Evolutionary conservation across 768 basidiomycete genomes (phyloP).

Genomic region (Myochromella boudieri): DNA sequence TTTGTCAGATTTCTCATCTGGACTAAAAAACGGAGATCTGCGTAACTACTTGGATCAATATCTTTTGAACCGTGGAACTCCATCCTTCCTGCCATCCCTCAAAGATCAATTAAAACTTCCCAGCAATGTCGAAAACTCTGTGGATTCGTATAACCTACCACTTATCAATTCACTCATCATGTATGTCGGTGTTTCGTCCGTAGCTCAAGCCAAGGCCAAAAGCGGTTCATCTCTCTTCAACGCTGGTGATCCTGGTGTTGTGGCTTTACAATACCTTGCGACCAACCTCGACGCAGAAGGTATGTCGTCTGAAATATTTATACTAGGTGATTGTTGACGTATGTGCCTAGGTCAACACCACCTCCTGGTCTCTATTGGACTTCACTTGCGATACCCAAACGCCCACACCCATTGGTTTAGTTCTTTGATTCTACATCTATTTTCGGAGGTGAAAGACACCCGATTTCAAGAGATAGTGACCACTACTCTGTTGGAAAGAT

Average conservation of each 20-base stretch:
- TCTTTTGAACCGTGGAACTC: constrained; percentile 72
- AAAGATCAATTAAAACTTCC: constrained; percentile 71
- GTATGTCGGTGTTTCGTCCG: constrained; percentile 93
- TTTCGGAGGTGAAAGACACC: constrained; percentile 75
- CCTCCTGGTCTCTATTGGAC: constrained; percentile 86
- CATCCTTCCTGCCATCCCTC: constrained; percentile 72
- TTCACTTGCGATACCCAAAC: constrained; percentile 96
- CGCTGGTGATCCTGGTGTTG: constrained; percentile 79
- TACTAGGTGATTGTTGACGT: neutral
- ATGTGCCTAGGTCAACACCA: constrained; percentile 82
- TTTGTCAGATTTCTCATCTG: constrained; percentile 85
- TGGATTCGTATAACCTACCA: constrained; percentile 80
- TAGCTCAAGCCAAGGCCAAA: constrained; percentile 84
- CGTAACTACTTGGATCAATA: constrained; percentile 81
- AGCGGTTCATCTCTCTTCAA: constrained; percentile 83
- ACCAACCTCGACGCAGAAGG: constrained; percentile 90
- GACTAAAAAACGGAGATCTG: constrained; percentile 79
- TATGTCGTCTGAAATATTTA: constrained; percentile 29
- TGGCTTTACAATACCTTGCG: constrained; percentile 80
- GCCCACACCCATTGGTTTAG: constrained; percentile 99
- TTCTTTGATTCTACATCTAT: constrained; percentile 84
- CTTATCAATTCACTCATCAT: constrained; percentile 93
- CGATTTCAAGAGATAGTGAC: constrained; percentile 82
- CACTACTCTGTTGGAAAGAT: constrained; percentile 88
- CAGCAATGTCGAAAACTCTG: constrained; percentile 39